Base-by-base conservation (phyloP, 2,329 filamentous ascomycete species). In the Elsinoe arachidis region DNA sequence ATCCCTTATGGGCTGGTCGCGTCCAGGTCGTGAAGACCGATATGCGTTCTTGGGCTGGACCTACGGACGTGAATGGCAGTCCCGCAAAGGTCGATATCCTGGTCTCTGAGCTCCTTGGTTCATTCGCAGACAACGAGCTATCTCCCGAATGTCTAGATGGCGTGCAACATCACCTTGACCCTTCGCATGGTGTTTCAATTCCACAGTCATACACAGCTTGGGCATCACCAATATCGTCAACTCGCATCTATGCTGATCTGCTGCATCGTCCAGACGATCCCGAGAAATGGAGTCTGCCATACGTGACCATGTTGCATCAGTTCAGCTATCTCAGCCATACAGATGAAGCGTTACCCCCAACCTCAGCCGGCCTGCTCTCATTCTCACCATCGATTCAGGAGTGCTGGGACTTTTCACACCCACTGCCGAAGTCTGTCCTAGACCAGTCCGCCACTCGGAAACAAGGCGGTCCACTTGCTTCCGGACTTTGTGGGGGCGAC, bases 141-240 rank as follows among this genome's bases (percentile, higher is more conserved):
- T 96, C 90, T 0, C 93, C 93, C 0, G 93, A 99, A 74, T 99
- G 93, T 67, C 79, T 99, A 10, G 93, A 99, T 69, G 93, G 93
- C 44, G 91, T 97, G 52, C 92, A 96, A 68, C 86, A 92, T 66
- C 87, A 97, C 43, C 76, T 99, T n/a, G 80, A 84, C 59, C 80
- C 86, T 0, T 78, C 80, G 0, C 82, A 92, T 65, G 95, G 93
- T 35, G 92, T 99, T 64, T 96, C 90, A 1, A 97, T 99, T 62
- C 93, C 93, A 1, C 81, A 85, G 62, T 93, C 88, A 30, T 99
- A 99, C 75, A 95, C 90, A 1, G 92, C 93, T 2, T 90, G 96
- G 69, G 75, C 96, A 60, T 91, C 88, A n/a, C 93, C 95, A 1
- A 89, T 99, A 63, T 82, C 91, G 0, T 88, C 90, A 1, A 93